Conservation (phyloP, 2,329 filamentous ascomycete genomes). For the Ophiostoma ips region DNA sequence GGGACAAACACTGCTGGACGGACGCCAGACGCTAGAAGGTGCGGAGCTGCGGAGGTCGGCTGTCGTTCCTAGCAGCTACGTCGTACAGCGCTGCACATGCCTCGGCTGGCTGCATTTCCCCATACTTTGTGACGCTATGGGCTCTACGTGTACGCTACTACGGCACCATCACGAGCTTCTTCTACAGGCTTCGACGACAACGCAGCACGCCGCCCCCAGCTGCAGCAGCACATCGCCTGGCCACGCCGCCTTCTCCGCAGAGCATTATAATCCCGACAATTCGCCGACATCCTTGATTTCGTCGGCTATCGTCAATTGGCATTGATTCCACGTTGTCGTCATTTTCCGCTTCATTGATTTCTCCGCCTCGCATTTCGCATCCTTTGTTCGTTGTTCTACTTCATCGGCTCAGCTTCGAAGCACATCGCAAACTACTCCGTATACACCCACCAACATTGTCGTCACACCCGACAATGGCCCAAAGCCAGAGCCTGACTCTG, state of each 20-base stretch:
- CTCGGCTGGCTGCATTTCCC: conserved; percentile 6
- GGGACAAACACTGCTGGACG: neutral
- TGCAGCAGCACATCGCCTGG: neutral
- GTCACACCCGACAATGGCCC: conserved; percentile 16
- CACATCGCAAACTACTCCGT: neutral
- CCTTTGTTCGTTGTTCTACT: too few relatives aligned
- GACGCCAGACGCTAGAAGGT: neutral
- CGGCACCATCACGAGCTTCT: conserved; percentile 10
- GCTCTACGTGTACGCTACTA: neutral
- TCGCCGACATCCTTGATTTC: neutral
- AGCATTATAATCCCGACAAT: neutral
- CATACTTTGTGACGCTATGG: too few relatives aligned
- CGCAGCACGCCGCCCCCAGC: too few relatives aligned
- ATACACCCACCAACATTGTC: neutral
- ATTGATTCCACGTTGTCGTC: neutral
- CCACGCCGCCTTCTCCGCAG: neutral
- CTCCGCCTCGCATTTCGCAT: neutral
- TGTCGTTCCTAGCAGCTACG: too few relatives aligned
- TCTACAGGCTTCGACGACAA: conserved; percentile 8
- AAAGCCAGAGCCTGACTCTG: conserved; percentile 34
- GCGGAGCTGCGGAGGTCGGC: neutral
- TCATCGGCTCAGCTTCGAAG: too few relatives aligned
- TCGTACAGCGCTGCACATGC: conserved; percentile 4
- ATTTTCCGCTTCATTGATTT: neutral
- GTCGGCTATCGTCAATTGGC: too few relatives aligned